Evolutionary conservation across 2,329 filamentous ascomycete species (phyloP).

Genomic region (Xylariaceae sp.): DNA sequence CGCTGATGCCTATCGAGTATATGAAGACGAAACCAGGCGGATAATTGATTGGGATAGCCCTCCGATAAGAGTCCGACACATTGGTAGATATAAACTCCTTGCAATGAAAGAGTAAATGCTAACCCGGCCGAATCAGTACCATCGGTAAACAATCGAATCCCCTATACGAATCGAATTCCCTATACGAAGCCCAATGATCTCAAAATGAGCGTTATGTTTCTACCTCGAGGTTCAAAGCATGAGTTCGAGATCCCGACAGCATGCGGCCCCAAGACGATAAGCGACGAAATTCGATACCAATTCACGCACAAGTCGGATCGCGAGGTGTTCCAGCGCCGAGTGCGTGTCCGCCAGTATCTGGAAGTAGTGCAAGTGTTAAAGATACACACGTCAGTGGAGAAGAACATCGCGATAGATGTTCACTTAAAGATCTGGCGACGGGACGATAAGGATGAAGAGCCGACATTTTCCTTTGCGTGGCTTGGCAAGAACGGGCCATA

Average conservation of each 20-base stretch:
- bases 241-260: conserved; percentile 26
- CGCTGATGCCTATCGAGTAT: conserved; percentile 20
- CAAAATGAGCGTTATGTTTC: conserved; percentile 29
- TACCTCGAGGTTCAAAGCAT: conserved; percentile 28
- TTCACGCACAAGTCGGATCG: conserved; percentile 29
- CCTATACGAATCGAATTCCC: too few species aligned
- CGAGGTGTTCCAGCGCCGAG: conserved; percentile 28
- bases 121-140: conserved; percentile 24
- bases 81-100: conserved; percentile 16
- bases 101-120: neutral
- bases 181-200: conserved; percentile 30
- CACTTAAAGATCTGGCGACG: conserved; percentile 35
- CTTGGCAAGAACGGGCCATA: conserved; percentile 16
- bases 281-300: conserved; percentile 23
- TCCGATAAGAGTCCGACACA: conserved; percentile 23
- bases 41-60: conserved; percentile 29
- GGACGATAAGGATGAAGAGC: conserved; percentile 22
- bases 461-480: conserved; percentile 35
- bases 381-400: conserved; percentile 27
- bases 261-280: neutral
- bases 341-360: conserved; percentile 24
- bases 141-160: conserved; percentile 19
- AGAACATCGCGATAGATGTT: conserved; percentile 25
- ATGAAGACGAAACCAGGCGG: conserved; percentile 12
- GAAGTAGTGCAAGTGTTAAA: conserved; percentile 27